These are phyloP conservation scores for Phialophora chinensis DNA, from an alignment of 2,329 filamentous ascomycete genomes.

Conservation along the genomic window DNA sequence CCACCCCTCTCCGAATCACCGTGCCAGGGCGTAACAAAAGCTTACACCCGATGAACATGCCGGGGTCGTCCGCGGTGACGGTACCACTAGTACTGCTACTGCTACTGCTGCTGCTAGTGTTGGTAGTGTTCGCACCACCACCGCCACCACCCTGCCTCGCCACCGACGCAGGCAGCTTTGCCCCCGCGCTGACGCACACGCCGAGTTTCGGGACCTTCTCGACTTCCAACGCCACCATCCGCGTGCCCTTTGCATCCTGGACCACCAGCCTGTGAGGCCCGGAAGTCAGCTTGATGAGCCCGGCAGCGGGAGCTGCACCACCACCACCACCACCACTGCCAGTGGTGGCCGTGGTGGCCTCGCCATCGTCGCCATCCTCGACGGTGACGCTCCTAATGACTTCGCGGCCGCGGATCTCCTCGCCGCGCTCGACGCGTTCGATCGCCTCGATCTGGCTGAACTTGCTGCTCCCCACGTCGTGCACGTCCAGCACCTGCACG, in stretches of 20 bases:
- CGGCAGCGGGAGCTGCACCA: no score
- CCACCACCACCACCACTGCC: no score
- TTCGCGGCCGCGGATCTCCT: conserved; percentile 70
- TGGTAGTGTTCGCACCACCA: no score
- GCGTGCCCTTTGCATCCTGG: conserved; percentile 76
- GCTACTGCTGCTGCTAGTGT: not conserved
- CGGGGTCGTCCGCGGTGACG: conserved; percentile 42
- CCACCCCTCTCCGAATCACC: conserved; percentile 73
- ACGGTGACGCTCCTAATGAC: conserved; percentile 74
- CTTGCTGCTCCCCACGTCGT: conserved; percentile 77
- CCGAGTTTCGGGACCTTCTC: conserved; percentile 68
- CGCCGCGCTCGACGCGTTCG: conserved; percentile 58
- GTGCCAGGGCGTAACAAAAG: conserved; percentile 70
- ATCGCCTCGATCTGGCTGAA: conserved; percentile 87
- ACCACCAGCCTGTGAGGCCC: conserved; percentile 80
- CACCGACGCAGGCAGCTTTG: conserved; percentile 2
- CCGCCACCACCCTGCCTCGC: not conserved
- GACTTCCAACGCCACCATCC: conserved; percentile 75
- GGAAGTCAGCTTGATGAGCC: conserved; percentile 40
- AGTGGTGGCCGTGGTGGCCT: no score
- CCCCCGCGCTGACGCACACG: conserved; percentile 45
- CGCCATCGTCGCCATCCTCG: conserved; percentile 39
- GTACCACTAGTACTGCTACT: not conserved
- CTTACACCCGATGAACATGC: conserved; percentile 80
- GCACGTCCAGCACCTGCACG: conserved; percentile 84